Evolutionary conservation across 768 basidiomycete species (phyloP).

Genomic region (Termitomyces sp.): DNA sequence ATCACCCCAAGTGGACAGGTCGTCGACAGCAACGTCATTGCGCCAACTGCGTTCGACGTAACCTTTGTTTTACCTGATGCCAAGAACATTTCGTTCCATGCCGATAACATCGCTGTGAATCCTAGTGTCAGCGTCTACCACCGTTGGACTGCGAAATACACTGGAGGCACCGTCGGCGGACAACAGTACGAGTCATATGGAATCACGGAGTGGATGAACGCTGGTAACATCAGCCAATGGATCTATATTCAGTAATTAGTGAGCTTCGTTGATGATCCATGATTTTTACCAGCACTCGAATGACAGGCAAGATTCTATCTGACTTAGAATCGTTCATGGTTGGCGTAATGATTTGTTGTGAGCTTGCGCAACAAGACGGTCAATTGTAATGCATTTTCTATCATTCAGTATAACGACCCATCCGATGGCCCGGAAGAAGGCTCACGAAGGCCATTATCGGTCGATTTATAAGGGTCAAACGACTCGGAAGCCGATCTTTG

Average conservation of each 20-base stretch:
- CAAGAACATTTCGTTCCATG: constrained; percentile 14
- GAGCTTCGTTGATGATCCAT: background rate
- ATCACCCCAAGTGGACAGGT: constrained; percentile 11
- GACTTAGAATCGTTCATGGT: too few relatives aligned
- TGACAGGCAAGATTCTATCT: background rate
- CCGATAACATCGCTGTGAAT: constrained; percentile 14
- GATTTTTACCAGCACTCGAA: background rate
- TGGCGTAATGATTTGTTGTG: background rate
- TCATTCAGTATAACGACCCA: background rate
- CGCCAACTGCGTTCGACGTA: constrained; percentile 13
- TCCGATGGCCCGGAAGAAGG: background rate
- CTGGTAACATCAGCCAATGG: constrained; percentile 13
- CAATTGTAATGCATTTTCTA: background rate
- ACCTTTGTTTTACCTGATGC: constrained; percentile 10
- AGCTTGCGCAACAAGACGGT: too few relatives aligned
- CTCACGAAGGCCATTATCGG: background rate
- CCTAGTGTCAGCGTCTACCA: constrained; percentile 15
- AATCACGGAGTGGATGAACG: constrained; percentile 17
- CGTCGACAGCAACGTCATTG: constrained; percentile 9
- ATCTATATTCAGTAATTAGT: constrained; percentile 31
- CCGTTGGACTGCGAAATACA: constrained; percentile 15
- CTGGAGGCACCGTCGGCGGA: constrained; percentile 9
- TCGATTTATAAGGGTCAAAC: background rate
- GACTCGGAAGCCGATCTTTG: background rate
- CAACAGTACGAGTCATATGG: constrained; percentile 11